Base-by-base conservation (phyloP, 1,284 basidiomycete species). In the Fomitopsis palustris region DNA sequence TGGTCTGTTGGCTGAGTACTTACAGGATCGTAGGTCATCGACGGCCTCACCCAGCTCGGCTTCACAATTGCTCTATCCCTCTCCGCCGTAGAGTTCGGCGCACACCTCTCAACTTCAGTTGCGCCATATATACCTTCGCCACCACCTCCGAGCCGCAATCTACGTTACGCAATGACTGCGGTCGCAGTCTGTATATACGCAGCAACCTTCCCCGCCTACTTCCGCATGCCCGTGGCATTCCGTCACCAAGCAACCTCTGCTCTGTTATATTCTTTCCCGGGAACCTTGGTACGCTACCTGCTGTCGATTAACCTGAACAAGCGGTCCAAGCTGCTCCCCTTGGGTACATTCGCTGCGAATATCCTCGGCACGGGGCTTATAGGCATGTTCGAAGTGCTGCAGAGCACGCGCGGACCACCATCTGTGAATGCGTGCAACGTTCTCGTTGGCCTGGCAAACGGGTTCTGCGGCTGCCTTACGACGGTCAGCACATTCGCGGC, bases 401-500 rank as follows among this genome's bases (percentile, higher is more conserved):
- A 94, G 70, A 83, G 84, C 59, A 72, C 81, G 3, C 67, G 71
- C 12, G 62, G 67, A 23, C 78, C 81, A 2, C 74, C 79, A 19
- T 81, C 81, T 2, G 69, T 72, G 37, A 75, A 78, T 61, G 78
- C 82, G 43, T 97, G 95, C 69, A 81, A 84, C 39, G 78, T 92
- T 19, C 73, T 96, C 51, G 87, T 91, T 69, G 94, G 92, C 0
- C 75, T 99, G 29, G 79, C 82, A 35, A 92, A 98, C 69, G 97
- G 97, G 2, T 98, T 95, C 70, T 98, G 96, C 70, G 97, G 96
- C 8, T 95, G 94, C 74, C 78, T 99, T 64, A 96, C 90, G 4
- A 99, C 97, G 0, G 83, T 99, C 62, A 95, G 92, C 74, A 99
- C 96, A 12, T 96, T 98, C 70, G 90, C 87, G 2, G 87, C 88